Evolutionary conservation across 129 eudicot species (phyloP).

Genomic region (Deinandra increscens): DNA sequence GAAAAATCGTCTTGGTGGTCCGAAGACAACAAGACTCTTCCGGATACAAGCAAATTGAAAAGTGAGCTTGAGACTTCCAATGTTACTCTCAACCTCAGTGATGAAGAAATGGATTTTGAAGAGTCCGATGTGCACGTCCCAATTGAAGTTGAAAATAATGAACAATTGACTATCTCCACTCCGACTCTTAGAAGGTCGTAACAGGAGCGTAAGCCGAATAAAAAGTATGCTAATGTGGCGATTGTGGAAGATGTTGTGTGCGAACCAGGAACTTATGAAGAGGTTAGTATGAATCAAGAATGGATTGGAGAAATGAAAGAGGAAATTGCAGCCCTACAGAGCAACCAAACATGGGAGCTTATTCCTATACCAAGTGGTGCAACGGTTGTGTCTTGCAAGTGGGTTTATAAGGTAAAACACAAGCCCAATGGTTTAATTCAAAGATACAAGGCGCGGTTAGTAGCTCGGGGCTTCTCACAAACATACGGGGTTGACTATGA

Average conservation of each 20-base stretch:
- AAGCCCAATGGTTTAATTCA: no score
- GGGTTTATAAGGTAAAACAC: no score
- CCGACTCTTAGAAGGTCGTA: background rate
- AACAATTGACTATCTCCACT: background rate
- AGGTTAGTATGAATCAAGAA: background rate
- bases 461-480: no score
- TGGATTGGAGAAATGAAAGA: constrained; percentile 23
- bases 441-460: no score
- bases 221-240: constrained; percentile 26
- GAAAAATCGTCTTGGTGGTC: background rate
- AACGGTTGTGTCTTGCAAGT: background rate
- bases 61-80: background rate
- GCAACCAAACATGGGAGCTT: constrained; percentile 26
- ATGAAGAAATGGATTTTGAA: background rate
- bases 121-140: background rate
- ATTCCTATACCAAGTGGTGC: background rate
- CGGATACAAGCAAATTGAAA: background rate
- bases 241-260: background rate
- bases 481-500: no score
- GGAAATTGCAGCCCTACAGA: background rate
- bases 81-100: background rate
- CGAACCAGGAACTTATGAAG: constrained; percentile 18
- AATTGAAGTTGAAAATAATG: background rate
- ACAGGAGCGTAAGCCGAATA: background rate
- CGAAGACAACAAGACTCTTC: background rate